phyloP scores from a whole-genome alignment of 441 rosid genomes.

The Populus trichocarpa region DNA sequence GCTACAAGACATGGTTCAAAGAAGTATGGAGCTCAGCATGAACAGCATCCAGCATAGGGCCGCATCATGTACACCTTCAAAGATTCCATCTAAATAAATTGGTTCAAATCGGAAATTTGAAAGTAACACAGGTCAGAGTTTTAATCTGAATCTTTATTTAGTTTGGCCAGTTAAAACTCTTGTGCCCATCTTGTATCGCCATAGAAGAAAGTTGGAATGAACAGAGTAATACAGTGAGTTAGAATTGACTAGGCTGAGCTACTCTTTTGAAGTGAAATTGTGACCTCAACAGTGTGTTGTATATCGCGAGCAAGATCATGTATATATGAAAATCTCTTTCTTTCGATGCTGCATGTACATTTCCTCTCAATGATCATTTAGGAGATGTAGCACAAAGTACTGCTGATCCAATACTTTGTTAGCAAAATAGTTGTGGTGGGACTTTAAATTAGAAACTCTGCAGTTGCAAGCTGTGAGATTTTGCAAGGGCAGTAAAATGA shows the following conservation, averaged over 20 bases:
- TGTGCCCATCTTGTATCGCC: slow-evolving; percentile 15
- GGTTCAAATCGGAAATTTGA: background rate
- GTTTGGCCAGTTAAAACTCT: slow-evolving; percentile 20
- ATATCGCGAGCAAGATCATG: slow-evolving; percentile 29
- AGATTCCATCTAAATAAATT: slow-evolving; percentile 26
- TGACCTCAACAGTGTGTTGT: slow-evolving; percentile 32
- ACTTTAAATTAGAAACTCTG: background rate
- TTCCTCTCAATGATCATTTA: background rate
- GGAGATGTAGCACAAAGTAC: background rate
- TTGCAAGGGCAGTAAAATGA: too few species aligned
- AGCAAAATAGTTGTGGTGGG: background rate
- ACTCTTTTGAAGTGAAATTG: slow-evolving; percentile 21
- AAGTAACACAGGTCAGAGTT: slow-evolving; percentile 19
- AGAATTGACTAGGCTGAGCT: slow-evolving; percentile 19
- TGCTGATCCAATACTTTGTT: background rate
- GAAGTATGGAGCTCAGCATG: slow-evolving; percentile 66
- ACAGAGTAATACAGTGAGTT: slow-evolving; percentile 16
- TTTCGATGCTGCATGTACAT: slow-evolving; percentile 16
- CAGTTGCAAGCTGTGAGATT: too few species aligned
- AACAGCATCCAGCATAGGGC: slow-evolving; percentile 39
- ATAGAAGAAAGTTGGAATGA: slow-evolving; percentile 20
- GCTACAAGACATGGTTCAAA: slow-evolving; percentile 68
- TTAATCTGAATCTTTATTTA: slow-evolving; percentile 24
- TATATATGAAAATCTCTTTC: slow-evolving; percentile 25
- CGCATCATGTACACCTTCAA: slow-evolving; percentile 36